A percentile compares a stretch with the other conserved stretches of the same genome.
phyloP scores from a whole-genome alignment of 257 asterid species.

The Lavandula angustifolia region DNA sequence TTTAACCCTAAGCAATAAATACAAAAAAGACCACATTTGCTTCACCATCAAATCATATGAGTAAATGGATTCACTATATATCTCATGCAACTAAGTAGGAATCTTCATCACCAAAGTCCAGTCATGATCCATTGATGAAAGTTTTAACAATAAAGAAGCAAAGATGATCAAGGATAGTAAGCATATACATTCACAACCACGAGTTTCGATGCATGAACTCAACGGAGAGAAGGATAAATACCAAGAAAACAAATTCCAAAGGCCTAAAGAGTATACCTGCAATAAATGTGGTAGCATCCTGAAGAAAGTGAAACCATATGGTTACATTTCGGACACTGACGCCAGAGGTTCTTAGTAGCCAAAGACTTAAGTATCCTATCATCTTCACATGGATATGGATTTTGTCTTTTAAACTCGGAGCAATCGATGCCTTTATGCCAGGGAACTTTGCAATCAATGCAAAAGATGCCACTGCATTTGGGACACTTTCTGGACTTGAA shows the following conservation, averaged over 20 bases:
- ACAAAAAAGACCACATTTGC: neutral
- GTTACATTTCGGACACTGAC: slow-evolving; percentile 57
- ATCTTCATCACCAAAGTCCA: neutral
- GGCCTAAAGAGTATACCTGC: slow-evolving; percentile 50
- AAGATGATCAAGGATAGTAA: neutral
- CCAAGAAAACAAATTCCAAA: neutral
- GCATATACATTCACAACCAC: neutral
- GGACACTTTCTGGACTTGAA: slow-evolving; percentile 42
- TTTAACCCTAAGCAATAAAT: too few relatives aligned
- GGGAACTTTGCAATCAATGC: slow-evolving; percentile 56
- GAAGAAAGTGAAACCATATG: slow-evolving; percentile 58
- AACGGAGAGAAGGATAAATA: neutral
- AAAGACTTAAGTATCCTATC: slow-evolving; percentile 51
- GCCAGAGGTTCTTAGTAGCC: slow-evolving; percentile 56
- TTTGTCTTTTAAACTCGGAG: slow-evolving; percentile 27
- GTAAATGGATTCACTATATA: neutral
- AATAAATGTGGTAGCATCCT: slow-evolving; percentile 73
- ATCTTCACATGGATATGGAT: slow-evolving; percentile 43
- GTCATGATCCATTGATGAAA: neutral
- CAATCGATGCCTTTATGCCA: slow-evolving; percentile 60
- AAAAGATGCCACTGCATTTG: slow-evolving; percentile 49
- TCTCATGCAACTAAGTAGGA: neutral
- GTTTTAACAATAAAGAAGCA: neutral
- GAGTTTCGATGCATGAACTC: neutral
- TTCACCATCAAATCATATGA: neutral